phyloP scores from a whole-genome alignment of 805 yeast genomes.

The Nakazawaea laoshanensis region DNA sequence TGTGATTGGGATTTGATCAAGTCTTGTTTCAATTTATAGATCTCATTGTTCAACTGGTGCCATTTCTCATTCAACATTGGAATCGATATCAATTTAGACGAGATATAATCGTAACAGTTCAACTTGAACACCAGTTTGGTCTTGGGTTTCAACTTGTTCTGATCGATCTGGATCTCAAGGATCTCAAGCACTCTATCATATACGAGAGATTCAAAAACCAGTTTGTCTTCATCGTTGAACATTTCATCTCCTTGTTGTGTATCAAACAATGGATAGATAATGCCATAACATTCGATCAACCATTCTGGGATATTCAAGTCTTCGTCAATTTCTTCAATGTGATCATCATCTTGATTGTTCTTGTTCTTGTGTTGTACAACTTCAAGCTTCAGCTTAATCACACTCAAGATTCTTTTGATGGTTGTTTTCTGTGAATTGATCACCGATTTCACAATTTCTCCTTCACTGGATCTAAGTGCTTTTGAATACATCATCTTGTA shows the following conservation, averaged over 20 bases:
- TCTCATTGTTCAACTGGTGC: slow-evolving; percentile 23
- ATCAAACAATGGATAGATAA: slow-evolving; percentile 52
- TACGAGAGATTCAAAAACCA: slow-evolving; percentile 29
- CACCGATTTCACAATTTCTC: neutral
- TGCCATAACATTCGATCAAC: slow-evolving; percentile 58
- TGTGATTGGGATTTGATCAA: slow-evolving; percentile 38
- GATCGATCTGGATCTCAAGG: slow-evolving; percentile 24
- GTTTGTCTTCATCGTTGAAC: slow-evolving; percentile 24
- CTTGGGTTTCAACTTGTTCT: slow-evolving; percentile 19
- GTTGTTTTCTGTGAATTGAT: slow-evolving; percentile 23
- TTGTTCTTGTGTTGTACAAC: slow-evolving; percentile 15
- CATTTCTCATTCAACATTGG: slow-evolving; percentile 30
- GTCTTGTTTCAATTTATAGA: slow-evolving; percentile 27
- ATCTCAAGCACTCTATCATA: slow-evolving; percentile 39
- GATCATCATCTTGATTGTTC: slow-evolving; percentile 18
- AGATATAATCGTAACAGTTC: slow-evolving; percentile 54
- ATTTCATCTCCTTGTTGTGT: too few species aligned
- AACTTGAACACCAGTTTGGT: slow-evolving; percentile 35
- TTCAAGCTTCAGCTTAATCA: slow-evolving; percentile 27
- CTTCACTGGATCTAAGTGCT: slow-evolving; percentile 16
- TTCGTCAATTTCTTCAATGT: slow-evolving; percentile 26
- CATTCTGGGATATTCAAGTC: slow-evolving; percentile 82
- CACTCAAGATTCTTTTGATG: slow-evolving; percentile 29
- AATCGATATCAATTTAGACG: slow-evolving; percentile 43
- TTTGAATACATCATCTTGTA: slow-evolving; percentile 64